Conservation (phyloP, 148 eudicot genomes). For the Vaccinium vitisidaea region DNA sequence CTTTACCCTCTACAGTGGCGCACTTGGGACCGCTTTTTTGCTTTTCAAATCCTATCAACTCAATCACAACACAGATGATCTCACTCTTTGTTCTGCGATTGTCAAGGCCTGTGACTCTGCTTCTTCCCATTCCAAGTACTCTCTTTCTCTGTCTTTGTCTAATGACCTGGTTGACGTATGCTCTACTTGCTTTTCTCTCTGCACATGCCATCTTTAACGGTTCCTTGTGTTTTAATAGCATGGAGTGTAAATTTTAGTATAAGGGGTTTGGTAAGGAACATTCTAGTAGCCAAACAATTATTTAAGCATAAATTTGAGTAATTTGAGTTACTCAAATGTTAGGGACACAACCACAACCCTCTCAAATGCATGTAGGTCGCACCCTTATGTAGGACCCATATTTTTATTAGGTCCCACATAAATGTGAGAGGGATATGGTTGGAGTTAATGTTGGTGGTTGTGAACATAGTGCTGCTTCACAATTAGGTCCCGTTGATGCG, state of each 20-base stretch:
- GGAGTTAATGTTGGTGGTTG: too few species aligned
- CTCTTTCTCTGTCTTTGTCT: background rate
- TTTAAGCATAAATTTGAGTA: background rate
- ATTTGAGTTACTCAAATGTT: too few species aligned
- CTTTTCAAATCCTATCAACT: conserved; percentile 46
- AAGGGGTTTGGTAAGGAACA: background rate
- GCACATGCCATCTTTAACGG: background rate
- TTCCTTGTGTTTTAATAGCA: too few species aligned
- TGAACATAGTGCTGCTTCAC: too few species aligned
- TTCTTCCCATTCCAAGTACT: conserved; percentile 46
- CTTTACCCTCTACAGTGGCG: conserved; percentile 50
- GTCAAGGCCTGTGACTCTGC: conserved; percentile 62
- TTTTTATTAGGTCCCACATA: too few species aligned
- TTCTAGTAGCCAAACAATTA: background rate
- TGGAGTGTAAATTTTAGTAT: background rate
- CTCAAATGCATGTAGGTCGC: too few species aligned
- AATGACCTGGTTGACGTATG: background rate
- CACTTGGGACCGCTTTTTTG: conserved; percentile 66
- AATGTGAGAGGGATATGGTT: too few species aligned
- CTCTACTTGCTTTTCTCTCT: background rate
- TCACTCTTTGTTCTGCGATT: conserved; percentile 48
- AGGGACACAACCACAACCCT: too few species aligned
- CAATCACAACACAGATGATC: conserved; percentile 40
- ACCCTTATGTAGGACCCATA: too few species aligned
- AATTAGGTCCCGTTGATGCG: background rate